phyloP scores from a whole-genome alignment of 2,329 filamentous ascomycete genomes.

The Calonectria pseudoturangicola region DNA sequence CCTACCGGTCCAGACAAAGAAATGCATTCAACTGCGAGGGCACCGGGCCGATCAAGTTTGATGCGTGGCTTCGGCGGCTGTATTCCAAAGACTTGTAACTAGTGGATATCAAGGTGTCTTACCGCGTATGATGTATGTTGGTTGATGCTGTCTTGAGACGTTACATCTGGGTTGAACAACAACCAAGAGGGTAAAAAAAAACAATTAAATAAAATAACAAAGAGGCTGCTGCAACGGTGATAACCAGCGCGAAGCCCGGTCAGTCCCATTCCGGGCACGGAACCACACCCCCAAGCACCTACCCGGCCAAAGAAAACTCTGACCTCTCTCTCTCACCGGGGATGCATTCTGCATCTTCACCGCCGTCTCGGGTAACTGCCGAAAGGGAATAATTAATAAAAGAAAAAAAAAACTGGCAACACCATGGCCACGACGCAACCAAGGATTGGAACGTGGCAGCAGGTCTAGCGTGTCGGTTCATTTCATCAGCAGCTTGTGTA shows the following conservation, averaged over 20 bases:
- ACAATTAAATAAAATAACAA: background rate
- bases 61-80: conserved; percentile 24
- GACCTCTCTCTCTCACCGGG: conserved; percentile 3
- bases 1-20: background rate
- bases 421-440: conserved; percentile 21
- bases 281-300: background rate
- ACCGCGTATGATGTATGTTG: background rate
- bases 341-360: conserved; percentile 21
- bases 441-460: conserved; percentile 33
- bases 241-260: conserved; percentile 16
- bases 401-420: conserved; percentile 20
- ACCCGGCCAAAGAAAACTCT: background rate
- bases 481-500: background rate
- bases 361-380: conserved; percentile 28
- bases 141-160: background rate
- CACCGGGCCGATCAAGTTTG: conserved; percentile 1
- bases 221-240: background rate
- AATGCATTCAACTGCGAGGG: background rate
- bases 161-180: conserved; percentile 1
- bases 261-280: background rate
- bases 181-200: too few species aligned
- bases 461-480: conserved; percentile 3
- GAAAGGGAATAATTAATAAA: background rate
- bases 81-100: background rate
- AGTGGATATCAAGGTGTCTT: conserved; percentile 5